Evolutionary conservation across 2,329 filamentous ascomycete genomes (phyloP).

Genomic region (Verticillium dahliae): DNA sequence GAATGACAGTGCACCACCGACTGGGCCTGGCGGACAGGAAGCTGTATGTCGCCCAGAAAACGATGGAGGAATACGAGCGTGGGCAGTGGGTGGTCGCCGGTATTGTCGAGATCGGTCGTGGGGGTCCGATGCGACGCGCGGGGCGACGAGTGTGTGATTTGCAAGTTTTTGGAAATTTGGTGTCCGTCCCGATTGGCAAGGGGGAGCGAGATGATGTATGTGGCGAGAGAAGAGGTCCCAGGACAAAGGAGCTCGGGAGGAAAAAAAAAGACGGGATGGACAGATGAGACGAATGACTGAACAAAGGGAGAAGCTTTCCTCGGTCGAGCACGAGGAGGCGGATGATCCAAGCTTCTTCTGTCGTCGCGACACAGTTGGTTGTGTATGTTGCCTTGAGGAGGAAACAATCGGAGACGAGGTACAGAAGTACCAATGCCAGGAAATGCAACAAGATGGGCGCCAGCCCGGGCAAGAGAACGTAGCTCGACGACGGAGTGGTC

Average conservation of each 20-base stretch:
- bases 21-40: background rate
- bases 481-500: background rate
- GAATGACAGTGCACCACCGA: background rate
- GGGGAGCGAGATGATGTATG: background rate
- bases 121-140: background rate
- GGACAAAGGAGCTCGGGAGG: background rate
- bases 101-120: background rate
- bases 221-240: background rate
- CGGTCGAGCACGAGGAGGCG: constrained; percentile 1
- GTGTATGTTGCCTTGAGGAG: background rate
- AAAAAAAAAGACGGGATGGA: constrained; percentile 1
- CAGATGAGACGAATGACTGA: background rate
- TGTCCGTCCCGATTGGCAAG: background rate
- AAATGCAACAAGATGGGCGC: background rate
- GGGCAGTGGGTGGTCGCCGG: background rate
- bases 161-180: background rate
- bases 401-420: background rate
- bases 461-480: background rate
- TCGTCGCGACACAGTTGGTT: background rate
- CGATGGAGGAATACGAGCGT: background rate
- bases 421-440: background rate
- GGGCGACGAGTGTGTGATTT: background rate
- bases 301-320: background rate
- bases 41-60: no score
- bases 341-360: constrained; percentile 1